These are phyloP conservation scores for Diaporthe citriasiana DNA, from an alignment of 2,329 filamentous ascomycete genomes.

Conservation along the genomic window DNA sequence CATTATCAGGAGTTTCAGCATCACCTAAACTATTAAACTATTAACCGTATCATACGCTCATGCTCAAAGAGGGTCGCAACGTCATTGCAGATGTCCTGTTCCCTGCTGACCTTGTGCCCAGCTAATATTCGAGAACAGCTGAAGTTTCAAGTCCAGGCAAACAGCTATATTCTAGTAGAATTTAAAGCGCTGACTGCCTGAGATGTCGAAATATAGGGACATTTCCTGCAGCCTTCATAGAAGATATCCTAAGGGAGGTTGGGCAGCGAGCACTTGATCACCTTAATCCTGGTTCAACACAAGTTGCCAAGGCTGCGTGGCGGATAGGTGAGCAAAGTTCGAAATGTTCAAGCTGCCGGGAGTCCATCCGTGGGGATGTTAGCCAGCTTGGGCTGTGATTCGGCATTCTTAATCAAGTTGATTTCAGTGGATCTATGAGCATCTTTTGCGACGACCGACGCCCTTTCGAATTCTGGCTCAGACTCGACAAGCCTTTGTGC, in stretches of 20 bases:
- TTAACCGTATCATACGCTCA: background rate
- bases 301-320: background rate
- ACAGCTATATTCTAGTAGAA: background rate
- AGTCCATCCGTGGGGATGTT: background rate
- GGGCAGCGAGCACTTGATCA: background rate
- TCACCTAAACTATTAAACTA: constrained; percentile 4
- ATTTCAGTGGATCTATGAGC: background rate
- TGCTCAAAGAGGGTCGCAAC: background rate
- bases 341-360: background rate
- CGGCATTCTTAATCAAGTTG: background rate
- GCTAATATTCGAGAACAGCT: background rate
- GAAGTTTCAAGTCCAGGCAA: background rate
- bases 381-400: background rate
- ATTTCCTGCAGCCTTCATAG: background rate
- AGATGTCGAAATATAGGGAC: background rate
- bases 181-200: background rate
- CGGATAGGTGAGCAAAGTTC: background rate
- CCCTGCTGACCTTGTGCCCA: background rate
- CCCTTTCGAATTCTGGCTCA: background rate
- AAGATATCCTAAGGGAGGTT: background rate
- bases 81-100: background rate
- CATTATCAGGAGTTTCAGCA: constrained; percentile 8
- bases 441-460: background rate
- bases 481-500: background rate
- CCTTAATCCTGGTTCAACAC: background rate